Base-by-base conservation (phyloP, 805 yeast genomes). In the Saturnispora quitensis region DNA sequence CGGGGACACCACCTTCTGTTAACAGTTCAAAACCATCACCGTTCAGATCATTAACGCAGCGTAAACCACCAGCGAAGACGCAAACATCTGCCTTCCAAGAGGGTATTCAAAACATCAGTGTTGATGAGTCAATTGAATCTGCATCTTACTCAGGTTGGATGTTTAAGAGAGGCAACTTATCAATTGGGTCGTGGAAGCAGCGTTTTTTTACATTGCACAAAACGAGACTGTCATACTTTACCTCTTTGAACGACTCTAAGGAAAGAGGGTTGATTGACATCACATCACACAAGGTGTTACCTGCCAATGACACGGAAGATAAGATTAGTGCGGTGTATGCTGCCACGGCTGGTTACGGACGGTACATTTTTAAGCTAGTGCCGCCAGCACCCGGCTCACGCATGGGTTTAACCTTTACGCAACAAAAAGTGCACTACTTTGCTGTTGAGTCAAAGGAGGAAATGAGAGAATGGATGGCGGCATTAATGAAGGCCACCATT, bases 321-420 rank as follows among this genome's bases (percentile, higher is more conserved):
- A 87, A 85, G 64, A 20, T 67, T 3, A 82, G 88, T 38, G 87
- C 97, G 0, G 69, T 91, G 45, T 87, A 87, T 66, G 97, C 98
- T 0, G 93, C 97, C 0, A 82, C 91, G 33, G 85, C 96, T 3
- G 97, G 97, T 8, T 84, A 86, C 43, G 98, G 98, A n/a, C 76
- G 95, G 40, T 87, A 81, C 64, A 89, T 96, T 62, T 91, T 93
- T 73, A 90, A 90, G 67, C 66, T 93, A 12, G 80, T 90, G 3
- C 99, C 99, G 9, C 99, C 99, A 0, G 96, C 95, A 2, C 98
- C 98, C 0, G 99, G 99, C 0, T 87, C 91, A 50, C 83, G 84
- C 58, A 91, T 90, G 69, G 98, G 98, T 0, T 78, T 93, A 52
- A 90, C 96, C 0, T 93, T 93, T 66, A 93, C 99, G 0, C 96